Evolutionary conservation across 805 yeast genomes (phyloP).

Genomic region (Maudiozyma saulgeensis): DNA sequence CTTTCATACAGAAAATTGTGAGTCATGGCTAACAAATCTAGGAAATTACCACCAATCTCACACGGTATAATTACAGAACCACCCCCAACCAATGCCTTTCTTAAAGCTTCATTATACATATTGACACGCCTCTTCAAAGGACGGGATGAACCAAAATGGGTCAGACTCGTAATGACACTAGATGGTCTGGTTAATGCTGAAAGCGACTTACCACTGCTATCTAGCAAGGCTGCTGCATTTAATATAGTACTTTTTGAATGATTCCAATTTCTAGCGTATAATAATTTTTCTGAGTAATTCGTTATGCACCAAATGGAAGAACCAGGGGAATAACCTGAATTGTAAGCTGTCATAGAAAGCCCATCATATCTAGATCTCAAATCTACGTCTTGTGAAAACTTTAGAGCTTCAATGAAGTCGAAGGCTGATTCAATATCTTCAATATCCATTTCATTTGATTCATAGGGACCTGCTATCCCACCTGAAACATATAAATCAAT

Average conservation of each 20-base stretch:
- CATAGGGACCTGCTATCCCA: constrained; percentile 68
- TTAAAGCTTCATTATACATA: constrained; percentile 56
- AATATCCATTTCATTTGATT: constrained; percentile 48
- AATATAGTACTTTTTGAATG: constrained; percentile 83
- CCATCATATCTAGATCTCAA: constrained; percentile 53
- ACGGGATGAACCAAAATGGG: constrained; percentile 48
- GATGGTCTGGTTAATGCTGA: constrained; percentile 67
- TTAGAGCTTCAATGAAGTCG: constrained; percentile 58
- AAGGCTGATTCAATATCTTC: constrained; percentile 73
- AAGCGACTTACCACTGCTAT: constrained; percentile 51
- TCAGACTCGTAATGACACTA: constrained; percentile 60
- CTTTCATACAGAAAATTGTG: constrained; percentile 47
- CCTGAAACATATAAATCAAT: constrained; percentile 68
- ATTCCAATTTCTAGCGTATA: constrained; percentile 91
- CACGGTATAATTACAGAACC: constrained; percentile 81
- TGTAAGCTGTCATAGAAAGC: constrained; percentile 64
- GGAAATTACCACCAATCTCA: constrained; percentile 65
- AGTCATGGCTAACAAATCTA: constrained; percentile 68
- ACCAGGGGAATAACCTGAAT: constrained; percentile 89
- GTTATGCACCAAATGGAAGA: constrained; percentile 82
- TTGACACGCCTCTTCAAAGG: constrained; percentile 58
- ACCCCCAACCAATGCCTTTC: constrained; percentile 29
- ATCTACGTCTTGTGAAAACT: constrained; percentile 67
- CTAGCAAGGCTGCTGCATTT: constrained; percentile 56
- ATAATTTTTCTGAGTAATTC: constrained; percentile 65